A percentile compares a stretch with the other conserved stretches of the same genome.
Evolutionary conservation across 2,329 filamentous ascomycete genomes (phyloP).

Genomic region (Clonostachys solani): DNA sequence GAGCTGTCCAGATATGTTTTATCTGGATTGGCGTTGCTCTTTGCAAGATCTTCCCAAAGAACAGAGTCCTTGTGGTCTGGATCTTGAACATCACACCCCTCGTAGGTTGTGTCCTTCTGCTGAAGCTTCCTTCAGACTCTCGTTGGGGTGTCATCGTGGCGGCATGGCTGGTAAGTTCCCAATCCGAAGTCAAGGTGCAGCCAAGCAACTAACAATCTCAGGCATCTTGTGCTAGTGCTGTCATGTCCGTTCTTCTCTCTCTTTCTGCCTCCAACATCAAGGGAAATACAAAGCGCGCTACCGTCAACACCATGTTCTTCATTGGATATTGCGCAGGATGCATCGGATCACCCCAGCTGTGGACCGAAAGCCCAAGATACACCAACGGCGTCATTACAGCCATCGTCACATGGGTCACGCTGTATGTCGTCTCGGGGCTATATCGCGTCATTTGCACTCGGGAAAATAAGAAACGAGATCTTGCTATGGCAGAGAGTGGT

Average conservation of each 20-base stretch:
- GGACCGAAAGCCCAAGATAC: slow-evolving; percentile 37
- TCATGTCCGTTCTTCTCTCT: slow-evolving; percentile 33
- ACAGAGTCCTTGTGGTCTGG: slow-evolving; percentile 31
- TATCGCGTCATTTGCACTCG: slow-evolving; percentile 26
- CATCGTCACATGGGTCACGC: slow-evolving; percentile 35
- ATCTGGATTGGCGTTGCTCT: slow-evolving; percentile 38
- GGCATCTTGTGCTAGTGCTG: slow-evolving; percentile 34
- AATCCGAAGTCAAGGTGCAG: too few species aligned
- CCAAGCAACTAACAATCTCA: slow-evolving; percentile 4
- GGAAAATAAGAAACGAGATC: slow-evolving; percentile 25
- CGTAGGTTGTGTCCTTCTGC: slow-evolving; percentile 35
- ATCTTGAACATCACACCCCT: slow-evolving; percentile 33
- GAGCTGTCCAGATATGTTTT: slow-evolving; percentile 37
- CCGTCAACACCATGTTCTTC: slow-evolving; percentile 15
- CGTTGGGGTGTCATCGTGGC: slow-evolving; percentile 43
- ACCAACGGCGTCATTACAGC: slow-evolving; percentile 38
- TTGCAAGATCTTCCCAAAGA: slow-evolving; percentile 29
- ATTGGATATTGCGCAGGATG: slow-evolving; percentile 16
- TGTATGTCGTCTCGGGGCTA: slow-evolving; percentile 21
- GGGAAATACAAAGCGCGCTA: slow-evolving; percentile 19
- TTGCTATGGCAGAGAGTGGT: background rate
- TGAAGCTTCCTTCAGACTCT: slow-evolving; percentile 28
- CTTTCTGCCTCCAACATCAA: slow-evolving; percentile 19
- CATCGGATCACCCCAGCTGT: slow-evolving; percentile 37
- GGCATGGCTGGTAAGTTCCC: slow-evolving; percentile 32